These are phyloP conservation scores for Leccinum truebloodii DNA, from an alignment of 768 basidiomycete genomes.

Conservation along the genomic window DNA sequence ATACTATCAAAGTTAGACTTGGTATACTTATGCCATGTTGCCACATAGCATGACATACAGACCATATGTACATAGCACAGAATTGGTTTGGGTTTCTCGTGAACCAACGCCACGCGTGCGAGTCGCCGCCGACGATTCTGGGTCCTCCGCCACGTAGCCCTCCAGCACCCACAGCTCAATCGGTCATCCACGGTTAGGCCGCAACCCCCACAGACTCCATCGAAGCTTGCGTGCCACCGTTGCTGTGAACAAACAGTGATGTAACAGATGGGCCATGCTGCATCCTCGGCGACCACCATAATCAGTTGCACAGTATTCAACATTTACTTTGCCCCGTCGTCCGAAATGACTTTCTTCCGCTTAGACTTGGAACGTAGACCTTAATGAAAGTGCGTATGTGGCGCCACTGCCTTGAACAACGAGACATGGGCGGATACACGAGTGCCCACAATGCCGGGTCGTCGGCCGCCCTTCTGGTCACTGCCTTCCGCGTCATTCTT, in stretches of 20 bases:
- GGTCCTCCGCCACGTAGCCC: neutral
- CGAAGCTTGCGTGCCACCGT: neutral
- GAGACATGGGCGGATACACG: neutral
- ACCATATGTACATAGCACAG: neutral
- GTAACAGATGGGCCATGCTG: slow-evolving; percentile 3
- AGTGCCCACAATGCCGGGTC: neutral
- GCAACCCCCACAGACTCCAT: too few species aligned
- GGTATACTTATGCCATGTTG: too few species aligned
- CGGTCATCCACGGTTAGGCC: too few species aligned
- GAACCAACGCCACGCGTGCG: neutral
- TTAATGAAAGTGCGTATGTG: neutral
- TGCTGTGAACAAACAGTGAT: neutral
- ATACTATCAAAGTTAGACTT: neutral
- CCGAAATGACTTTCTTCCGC: neutral
- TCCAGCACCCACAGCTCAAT: neutral
- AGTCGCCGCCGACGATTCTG: too few species aligned
- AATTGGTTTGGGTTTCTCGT: neutral
- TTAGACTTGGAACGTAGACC: neutral
- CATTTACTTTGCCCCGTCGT: neutral
- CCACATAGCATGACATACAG: neutral
- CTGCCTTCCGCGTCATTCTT: neutral
- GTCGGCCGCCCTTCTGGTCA: neutral
- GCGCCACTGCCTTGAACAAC: neutral
- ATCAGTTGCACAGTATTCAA: neutral
- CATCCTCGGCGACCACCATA: neutral